phyloP scores from a whole-genome alignment of 345 rosid genomes.

The Psidium friedrichsthalianum region DNA sequence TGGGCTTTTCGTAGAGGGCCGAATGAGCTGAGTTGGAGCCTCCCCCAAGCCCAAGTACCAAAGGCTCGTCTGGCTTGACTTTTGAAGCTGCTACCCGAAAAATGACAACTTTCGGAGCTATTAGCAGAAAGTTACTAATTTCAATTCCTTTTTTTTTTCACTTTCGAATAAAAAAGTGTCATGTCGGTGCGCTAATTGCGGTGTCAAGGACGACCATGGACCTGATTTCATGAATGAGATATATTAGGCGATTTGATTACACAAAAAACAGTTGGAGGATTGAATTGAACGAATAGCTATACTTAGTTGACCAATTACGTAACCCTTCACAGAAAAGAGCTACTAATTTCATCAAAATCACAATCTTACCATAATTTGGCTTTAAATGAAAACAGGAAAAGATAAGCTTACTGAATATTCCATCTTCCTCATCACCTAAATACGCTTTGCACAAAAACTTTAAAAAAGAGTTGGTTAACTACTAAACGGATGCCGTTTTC shows the following conservation, averaged over 20 bases:
- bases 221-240: neutral
- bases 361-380: neutral
- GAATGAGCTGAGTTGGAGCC: neutral
- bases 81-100: neutral
- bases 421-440: neutral
- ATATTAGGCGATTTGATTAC: neutral
- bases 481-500: too few species aligned
- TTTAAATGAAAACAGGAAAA: neutral
- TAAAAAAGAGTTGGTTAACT: neutral
- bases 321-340: neutral
- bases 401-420: neutral
- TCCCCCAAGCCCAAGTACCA: neutral
- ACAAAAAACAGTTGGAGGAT: neutral
- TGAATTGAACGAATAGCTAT: neutral
- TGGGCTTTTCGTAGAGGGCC: neutral
- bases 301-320: neutral
- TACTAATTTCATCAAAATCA: neutral
- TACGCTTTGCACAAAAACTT: neutral
- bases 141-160: neutral
- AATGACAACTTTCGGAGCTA: too few species aligned
- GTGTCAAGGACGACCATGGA: neutral
- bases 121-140: neutral
- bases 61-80: neutral
- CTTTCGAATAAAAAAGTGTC: neutral
- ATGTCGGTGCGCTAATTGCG: neutral